Evolutionary conservation across 148 eudicot species (phyloP).

Genomic region (Dysphania ambrosioides): DNA sequence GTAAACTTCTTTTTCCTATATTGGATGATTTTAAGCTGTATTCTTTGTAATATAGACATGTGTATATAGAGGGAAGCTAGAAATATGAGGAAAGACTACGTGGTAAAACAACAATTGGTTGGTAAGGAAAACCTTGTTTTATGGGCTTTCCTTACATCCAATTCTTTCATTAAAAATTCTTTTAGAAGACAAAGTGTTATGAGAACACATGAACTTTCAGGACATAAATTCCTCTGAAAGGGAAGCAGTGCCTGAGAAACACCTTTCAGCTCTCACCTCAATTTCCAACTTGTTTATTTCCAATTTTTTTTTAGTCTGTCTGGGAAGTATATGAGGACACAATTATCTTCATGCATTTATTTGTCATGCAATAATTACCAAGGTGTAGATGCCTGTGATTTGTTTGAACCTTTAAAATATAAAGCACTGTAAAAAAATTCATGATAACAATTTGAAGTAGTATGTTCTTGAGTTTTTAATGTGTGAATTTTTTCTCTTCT

Average conservation of each 20-base stretch:
- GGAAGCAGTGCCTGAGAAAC: neutral
- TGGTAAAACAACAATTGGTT: neutral
- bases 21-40: neutral
- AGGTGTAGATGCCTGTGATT: neutral
- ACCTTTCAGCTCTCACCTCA: neutral
- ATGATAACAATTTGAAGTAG: neutral
- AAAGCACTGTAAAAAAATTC: too few species aligned
- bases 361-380: neutral
- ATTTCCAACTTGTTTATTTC: neutral
- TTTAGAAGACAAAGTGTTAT: too few species aligned
- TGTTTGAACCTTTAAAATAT: neutral
- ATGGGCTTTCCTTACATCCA: neutral
- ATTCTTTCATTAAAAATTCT: neutral
- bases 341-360: neutral
- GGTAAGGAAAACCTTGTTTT: neutral
- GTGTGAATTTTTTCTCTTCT: neutral
- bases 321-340: neutral
- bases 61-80: neutral
- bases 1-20: slow-evolving; percentile 41
- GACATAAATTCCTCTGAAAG: neutral
- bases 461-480: slow-evolving; percentile 1
- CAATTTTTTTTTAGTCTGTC: neutral
- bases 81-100: neutral
- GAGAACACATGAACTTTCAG: too few species aligned
- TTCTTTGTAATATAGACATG: neutral